Evolutionary conservation across 306 rosid genomes (phyloP).

Genomic region (Dicorynia guianensis): DNA sequence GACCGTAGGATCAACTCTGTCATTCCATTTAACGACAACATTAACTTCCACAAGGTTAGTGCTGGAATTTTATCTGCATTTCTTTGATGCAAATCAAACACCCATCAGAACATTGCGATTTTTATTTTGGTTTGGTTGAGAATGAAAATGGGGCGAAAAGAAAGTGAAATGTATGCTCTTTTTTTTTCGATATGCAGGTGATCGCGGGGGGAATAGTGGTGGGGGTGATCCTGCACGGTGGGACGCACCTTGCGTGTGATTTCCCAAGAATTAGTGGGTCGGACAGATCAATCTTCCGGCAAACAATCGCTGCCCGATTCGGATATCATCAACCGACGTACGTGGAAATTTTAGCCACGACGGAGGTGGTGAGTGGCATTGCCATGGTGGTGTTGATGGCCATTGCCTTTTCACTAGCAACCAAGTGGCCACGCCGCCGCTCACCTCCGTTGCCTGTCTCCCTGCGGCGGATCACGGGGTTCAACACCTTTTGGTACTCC

Average conservation of each 20-base stretch:
- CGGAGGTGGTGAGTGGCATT: constrained; percentile 73
- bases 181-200: constrained; percentile 48
- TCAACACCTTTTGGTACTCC: constrained; percentile 88
- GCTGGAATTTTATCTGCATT: not conserved
- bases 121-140: too few species aligned
- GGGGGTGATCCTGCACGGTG: constrained; percentile 88
- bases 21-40: constrained; percentile 75
- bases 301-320: constrained; percentile 66
- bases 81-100: not conserved
- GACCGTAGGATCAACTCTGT: constrained; percentile 56
- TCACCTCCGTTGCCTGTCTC: constrained; percentile 64
- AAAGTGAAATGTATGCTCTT: too few species aligned
- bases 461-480: constrained; percentile 71
- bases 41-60: constrained; percentile 84
- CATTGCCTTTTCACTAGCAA: constrained; percentile 78
- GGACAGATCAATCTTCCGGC: constrained; percentile 57
- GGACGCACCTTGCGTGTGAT: constrained; percentile 89
- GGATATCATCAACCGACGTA: constrained; percentile 81
- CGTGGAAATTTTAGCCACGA: constrained; percentile 66
- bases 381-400: constrained; percentile 75
- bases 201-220: constrained; percentile 84
- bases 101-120: not conserved
- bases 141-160: too few species aligned
- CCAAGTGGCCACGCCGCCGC: constrained; percentile 84
- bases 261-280: constrained; percentile 82